A percentile compares a stretch with the other conserved stretches of the same genome.
Evolutionary conservation across 306 rosid species (phyloP).

Genomic region (Trifolium repens): DNA sequence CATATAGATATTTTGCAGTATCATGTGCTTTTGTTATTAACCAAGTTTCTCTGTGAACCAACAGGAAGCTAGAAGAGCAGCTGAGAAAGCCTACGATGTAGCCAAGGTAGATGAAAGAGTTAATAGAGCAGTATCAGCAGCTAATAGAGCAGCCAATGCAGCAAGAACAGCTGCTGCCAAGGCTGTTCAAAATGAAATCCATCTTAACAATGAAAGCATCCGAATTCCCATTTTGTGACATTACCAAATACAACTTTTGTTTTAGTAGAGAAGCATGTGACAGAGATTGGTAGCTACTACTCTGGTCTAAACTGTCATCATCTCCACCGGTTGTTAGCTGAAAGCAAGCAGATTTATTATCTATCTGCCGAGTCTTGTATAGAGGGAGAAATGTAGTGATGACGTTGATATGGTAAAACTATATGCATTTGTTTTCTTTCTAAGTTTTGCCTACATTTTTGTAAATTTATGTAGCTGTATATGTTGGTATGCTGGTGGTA

Average conservation of each 20-base stretch:
- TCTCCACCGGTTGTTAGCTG: slow-evolving; percentile 27
- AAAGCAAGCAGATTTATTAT: slow-evolving; percentile 38
- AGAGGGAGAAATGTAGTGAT: slow-evolving; percentile 34
- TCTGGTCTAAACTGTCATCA: slow-evolving; percentile 22
- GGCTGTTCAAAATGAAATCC: slow-evolving; percentile 87
- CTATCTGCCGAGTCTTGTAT: slow-evolving; percentile 50
- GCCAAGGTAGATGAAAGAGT: slow-evolving; percentile 97
- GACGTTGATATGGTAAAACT: slow-evolving; percentile 41
- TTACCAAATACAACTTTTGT: slow-evolving; percentile 36
- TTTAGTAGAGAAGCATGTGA: slow-evolving; percentile 26
- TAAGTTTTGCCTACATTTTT: slow-evolving; percentile 41
- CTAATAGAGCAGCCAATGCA: slow-evolving; percentile 95
- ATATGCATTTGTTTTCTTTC: slow-evolving; percentile 19
- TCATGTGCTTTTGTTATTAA: slow-evolving; percentile 3
- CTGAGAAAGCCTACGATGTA: slow-evolving; percentile 85
- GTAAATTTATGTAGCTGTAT: slow-evolving; percentile 61
- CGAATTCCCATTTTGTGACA: slow-evolving; percentile 61
- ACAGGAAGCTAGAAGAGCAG: slow-evolving; percentile 95
- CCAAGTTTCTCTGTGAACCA: slow-evolving; percentile 26
- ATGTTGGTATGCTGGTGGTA: slow-evolving; percentile 52
- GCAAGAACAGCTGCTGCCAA: slow-evolving; percentile 93
- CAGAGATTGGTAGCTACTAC: slow-evolving; percentile 37
- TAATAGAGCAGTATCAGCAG: slow-evolving; percentile 84
- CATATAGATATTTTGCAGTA: neutral
- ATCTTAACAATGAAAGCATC: slow-evolving; percentile 54